These are phyloP conservation scores for Dactylellina drechsleri DNA, from an alignment of 2,329 filamentous ascomycete species.

Conservation along the genomic window DNA sequence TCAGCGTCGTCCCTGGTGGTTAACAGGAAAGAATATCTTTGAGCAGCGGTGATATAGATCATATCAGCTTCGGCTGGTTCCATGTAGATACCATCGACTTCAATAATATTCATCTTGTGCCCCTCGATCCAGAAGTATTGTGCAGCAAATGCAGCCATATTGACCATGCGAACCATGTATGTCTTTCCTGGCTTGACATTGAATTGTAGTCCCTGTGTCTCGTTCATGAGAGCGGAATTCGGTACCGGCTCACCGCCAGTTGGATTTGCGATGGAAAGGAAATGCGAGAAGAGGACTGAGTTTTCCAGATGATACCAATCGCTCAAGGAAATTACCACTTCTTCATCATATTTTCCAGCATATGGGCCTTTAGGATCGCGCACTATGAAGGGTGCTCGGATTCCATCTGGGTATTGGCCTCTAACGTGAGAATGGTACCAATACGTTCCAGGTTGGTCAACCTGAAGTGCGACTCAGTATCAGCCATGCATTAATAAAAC, in stretches of 20 bases:
- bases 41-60: conserved; percentile 75
- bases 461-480: conserved; percentile 58
- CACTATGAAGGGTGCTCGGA: conserved; percentile 72
- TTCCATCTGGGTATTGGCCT: conserved; percentile 76
- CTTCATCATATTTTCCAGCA: conserved; percentile 69
- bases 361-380: conserved; percentile 73
- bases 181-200: conserved; percentile 74
- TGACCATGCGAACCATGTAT: conserved; percentile 77
- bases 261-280: conserved; percentile 65
- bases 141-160: conserved; percentile 73
- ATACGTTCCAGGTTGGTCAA: conserved; percentile 76
- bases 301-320: conserved; percentile 77
- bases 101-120: conserved; percentile 75
- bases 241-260: conserved; percentile 73
- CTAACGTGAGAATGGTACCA: conserved; percentile 80
- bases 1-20: conserved; percentile 72
- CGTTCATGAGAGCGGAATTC: conserved; percentile 75
- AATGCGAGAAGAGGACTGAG: conserved; percentile 64
- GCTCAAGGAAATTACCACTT: conserved; percentile 72
- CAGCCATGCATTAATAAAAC: no score
- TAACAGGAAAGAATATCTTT: conserved; percentile 69
- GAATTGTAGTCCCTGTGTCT: conserved; percentile 71
- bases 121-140: conserved; percentile 74
- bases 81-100: conserved; percentile 77
- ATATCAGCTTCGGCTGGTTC: conserved; percentile 70